Evolutionary conservation across 23 red algal species (phyloP).

Genomic region (Gracilaria gracilis): DNA sequence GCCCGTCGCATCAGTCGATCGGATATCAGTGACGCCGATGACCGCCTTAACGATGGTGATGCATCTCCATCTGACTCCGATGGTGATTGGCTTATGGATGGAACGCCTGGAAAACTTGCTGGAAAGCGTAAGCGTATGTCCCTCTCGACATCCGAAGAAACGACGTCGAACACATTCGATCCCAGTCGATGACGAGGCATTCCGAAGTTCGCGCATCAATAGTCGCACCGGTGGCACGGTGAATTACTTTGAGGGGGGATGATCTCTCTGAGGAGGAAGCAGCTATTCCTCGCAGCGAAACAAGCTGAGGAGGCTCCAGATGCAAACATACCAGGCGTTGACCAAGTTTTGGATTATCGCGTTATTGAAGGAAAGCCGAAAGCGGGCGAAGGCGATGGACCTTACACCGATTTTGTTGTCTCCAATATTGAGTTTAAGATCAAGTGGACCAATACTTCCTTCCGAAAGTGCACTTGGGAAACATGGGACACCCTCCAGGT

Average conservation of each 20-base stretch:
- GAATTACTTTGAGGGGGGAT: constrained; percentile 64
- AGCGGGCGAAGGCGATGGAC: constrained; percentile 3
- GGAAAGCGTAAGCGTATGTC: background rate
- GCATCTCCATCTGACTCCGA: constrained; percentile 66
- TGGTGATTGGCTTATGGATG: constrained; percentile 66
- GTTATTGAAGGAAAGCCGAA: constrained; percentile 23
- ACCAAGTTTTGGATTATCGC: constrained; percentile 66
- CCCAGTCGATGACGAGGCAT: constrained; percentile 47
- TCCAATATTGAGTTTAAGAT: constrained; percentile 80
- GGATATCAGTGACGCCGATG: constrained; percentile 45
- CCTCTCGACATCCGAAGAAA: constrained; percentile 12
- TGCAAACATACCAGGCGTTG: constrained; percentile 34
- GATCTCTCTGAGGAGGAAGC: constrained; percentile 52
- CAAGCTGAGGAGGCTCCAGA: constrained; percentile 44
- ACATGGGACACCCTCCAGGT: constrained; percentile 58
- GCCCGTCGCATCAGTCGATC: background rate
- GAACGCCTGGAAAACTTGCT: background rate
- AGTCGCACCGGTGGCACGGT: constrained; percentile 55
- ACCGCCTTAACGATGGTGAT: background rate
- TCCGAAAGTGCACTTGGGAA: constrained; percentile 80
- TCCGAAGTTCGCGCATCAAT: constrained; percentile 47
- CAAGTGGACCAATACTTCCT: constrained; percentile 83
- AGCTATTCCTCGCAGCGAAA: constrained; percentile 11
- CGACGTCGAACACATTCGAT: constrained; percentile 42
- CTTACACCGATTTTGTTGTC: constrained; percentile 76